Evolutionary conservation across 768 basidiomycete genomes (phyloP).

Genomic region (Leccinum longicurvipes): DNA sequence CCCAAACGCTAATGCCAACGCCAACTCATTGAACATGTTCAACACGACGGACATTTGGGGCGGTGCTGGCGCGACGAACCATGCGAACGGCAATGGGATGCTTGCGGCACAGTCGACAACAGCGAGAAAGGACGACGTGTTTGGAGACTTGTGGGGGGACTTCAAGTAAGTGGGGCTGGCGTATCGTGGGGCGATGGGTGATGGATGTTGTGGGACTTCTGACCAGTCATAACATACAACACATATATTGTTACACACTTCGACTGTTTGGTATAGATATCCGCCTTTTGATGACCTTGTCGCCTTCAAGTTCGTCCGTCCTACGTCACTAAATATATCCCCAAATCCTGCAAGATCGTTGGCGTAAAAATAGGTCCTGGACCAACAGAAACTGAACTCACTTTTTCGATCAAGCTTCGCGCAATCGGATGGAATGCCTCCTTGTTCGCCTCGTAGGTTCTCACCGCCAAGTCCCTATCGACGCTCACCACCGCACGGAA

Average conservation of each 20-base stretch:
- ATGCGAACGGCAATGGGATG: constrained; percentile 35
- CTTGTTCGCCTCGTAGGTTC: constrained; percentile 46
- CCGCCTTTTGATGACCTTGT: background rate
- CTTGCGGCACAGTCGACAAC: constrained; percentile 28
- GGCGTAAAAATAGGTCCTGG: background rate
- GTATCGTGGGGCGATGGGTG: background rate
- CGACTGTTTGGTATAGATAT: background rate
- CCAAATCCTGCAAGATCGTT: constrained; percentile 10
- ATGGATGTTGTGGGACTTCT: background rate
- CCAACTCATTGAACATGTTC: constrained; percentile 8
- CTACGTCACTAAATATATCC: background rate
- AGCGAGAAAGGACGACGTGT: constrained; percentile 71
- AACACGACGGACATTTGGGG: constrained; percentile 63
- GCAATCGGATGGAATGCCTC: constrained; percentile 75
- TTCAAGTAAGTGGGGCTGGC: constrained; percentile 50
- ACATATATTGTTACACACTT: background rate
- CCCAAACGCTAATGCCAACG: background rate
- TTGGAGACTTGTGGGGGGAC: constrained; percentile 82
- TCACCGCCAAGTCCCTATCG: constrained; percentile 49
- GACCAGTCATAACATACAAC: background rate
- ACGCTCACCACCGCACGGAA: constrained; percentile 56
- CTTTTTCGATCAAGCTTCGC: constrained; percentile 72
- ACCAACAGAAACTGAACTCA: constrained; percentile 19
- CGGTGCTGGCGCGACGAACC: constrained; percentile 20
- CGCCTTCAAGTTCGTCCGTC: background rate